Conservation (phyloP, 331 rosid species). For the Quercus lobata region DNA sequence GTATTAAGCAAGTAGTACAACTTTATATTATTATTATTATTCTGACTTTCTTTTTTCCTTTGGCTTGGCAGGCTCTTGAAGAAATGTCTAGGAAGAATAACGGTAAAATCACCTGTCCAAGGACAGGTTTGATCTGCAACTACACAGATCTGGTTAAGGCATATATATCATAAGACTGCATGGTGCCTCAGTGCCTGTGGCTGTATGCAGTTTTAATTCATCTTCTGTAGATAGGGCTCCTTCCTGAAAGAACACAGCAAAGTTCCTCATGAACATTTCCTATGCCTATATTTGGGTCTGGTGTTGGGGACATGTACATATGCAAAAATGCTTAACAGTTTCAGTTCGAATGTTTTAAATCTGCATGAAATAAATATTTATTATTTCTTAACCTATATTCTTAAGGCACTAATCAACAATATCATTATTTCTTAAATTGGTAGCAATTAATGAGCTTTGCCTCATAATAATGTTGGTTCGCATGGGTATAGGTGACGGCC, state of each 20-base stretch:
- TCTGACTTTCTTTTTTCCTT: not conserved
- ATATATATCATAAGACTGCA: constrained; percentile 56
- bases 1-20: not conserved
- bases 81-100: constrained; percentile 90
- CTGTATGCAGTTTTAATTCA: not conserved
- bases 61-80: constrained; percentile 75
- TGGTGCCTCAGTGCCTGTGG: not conserved
- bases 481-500: not conserved
- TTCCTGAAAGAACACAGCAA: not conserved
- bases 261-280: not conserved
- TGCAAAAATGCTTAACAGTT: not conserved
- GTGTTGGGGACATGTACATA: not conserved
- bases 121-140: constrained; percentile 62
- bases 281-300: not conserved
- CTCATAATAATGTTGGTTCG: not conserved
- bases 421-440: not conserved
- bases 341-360: not conserved
- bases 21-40: not conserved
- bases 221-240: not conserved
- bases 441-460: not conserved
- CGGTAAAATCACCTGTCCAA: constrained; percentile 79
- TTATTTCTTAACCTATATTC: too few relatives aligned
- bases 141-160: constrained; percentile 75
- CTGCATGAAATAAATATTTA: not conserved
- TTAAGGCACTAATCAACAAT: not conserved